Evolutionary conservation across 2,329 filamentous ascomycete genomes (phyloP).

Genomic region (Fusarium ramigenum): DNA sequence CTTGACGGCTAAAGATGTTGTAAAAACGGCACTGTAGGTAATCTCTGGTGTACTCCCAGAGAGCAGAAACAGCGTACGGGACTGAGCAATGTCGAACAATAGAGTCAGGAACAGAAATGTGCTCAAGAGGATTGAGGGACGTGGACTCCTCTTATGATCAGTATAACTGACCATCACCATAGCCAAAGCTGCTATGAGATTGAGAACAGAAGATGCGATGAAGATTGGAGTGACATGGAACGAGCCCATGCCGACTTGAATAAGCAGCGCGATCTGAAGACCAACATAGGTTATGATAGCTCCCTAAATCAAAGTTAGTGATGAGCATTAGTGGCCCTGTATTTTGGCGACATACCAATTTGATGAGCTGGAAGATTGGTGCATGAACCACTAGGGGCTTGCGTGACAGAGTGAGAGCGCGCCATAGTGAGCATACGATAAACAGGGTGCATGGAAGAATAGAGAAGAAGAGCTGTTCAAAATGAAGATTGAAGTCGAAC

Average conservation of each 20-base stretch:
- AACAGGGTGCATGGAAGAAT: conserved; percentile 54
- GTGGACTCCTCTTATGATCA: conserved; percentile 50
- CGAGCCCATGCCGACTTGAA: neutral
- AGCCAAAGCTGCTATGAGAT: conserved; percentile 42
- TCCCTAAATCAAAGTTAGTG: neutral
- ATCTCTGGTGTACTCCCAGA: conserved; percentile 18
- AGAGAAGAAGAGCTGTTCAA: conserved; percentile 57
- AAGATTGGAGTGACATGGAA: neutral
- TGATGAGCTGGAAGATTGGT: conserved; percentile 42
- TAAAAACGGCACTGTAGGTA: conserved; percentile 46
- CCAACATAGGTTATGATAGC: neutral
- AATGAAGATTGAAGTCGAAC: conserved; percentile 61
- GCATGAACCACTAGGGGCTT: conserved; percentile 48
- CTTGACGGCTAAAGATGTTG: conserved; percentile 48
- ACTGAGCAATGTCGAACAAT: conserved; percentile 54
- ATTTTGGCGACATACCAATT: neutral
- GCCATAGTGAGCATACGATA: conserved; percentile 46
- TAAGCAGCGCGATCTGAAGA: neutral
- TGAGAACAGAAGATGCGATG: conserved; percentile 20
- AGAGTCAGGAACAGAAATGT: conserved; percentile 53
- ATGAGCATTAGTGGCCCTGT: neutral
- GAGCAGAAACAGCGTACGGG: conserved; percentile 54
- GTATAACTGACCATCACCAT: conserved; percentile 42
- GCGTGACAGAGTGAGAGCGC: conserved; percentile 45
- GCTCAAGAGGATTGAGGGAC: conserved; percentile 55